Base-by-base conservation (phyloP, 2,329 filamentous ascomycete genomes). In the Colletotrichum noveboracense region DNA sequence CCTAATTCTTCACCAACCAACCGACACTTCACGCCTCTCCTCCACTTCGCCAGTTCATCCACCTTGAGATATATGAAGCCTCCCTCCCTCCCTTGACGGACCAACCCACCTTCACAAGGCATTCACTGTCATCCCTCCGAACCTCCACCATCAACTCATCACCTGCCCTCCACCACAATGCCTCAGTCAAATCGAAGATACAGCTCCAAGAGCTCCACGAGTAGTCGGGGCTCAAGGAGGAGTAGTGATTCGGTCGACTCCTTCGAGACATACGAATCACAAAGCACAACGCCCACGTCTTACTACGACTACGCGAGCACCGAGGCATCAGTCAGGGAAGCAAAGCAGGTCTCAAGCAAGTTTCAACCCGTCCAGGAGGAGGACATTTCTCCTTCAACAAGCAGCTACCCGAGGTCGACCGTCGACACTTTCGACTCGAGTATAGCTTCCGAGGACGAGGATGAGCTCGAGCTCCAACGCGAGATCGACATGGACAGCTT, bases 381-480 rank as follows among this genome's bases (percentile, higher is more conserved):
- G 66, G 84, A 87, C 73, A 79, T 87, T 32, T 86, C 86, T 6
- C 86, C 86, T 6, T 81, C 81, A 21, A 87, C 87, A 10, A 85
- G 82, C 71, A 80, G 85, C 72, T 88, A 87, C 78, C 84, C 89
- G 4, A 88, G 90, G 61, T 88, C 91, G 30, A 97, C 95, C 0
- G 89, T 92, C 78, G 93, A 95, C 76, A 98, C 96, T 2, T 97
- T 96, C 83, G 92, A 93, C 80, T 98, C 96, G 7, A 94, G 93
- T 5, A 86, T 91, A 36, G 87, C 90, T 36, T 94, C 93, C 5
- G 88, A 91, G 58, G 88, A 92, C 58, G 91, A 93, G 56, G 88
- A 92, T 58, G 91, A 93, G 26, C 73, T 75, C 21, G 21, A 85
- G 83, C 52, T 81, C 26, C 82, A 85, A 16, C 71, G 80, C 77